Conservation (phyloP, 352 stramenopile species). For the Pythium inflatum region DNA sequence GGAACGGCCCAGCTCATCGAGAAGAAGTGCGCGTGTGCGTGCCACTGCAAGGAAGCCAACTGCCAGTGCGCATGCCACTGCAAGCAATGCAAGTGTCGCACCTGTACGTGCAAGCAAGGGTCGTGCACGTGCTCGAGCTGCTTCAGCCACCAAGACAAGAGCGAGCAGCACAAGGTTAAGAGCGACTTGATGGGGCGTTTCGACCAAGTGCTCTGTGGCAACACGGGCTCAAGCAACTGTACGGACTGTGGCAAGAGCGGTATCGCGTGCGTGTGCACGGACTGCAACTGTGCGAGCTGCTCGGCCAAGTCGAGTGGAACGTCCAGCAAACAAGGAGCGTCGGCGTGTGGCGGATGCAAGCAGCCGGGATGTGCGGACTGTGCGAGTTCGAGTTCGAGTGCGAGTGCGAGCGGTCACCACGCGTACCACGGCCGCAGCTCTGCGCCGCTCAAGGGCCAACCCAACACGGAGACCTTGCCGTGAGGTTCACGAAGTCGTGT, state of each 20-base stretch:
- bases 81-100: conserved; percentile 32
- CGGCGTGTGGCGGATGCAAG: conserved; percentile 13
- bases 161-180: background rate
- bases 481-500: too few species aligned
- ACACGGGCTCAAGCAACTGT: conserved; percentile 7
- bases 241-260: conserved; percentile 26
- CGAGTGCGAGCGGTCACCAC: background rate
- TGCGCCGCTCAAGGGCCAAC: conserved; percentile 27
- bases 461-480: conserved; percentile 23
- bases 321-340: background rate
- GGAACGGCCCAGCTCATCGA: conserved; percentile 34
- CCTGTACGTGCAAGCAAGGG: conserved; percentile 20
- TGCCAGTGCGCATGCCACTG: conserved; percentile 48
- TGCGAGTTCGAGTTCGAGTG: too few species aligned
- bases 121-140: conserved; percentile 47
- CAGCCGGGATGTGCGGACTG: conserved; percentile 11
- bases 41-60: conserved; percentile 39
- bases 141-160: conserved; percentile 11
- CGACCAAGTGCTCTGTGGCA: conserved; percentile 17
- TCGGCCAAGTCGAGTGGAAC: conserved; percentile 19
- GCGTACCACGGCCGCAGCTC: conserved; percentile 26
- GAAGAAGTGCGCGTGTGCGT: conserved; percentile 36
- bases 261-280: conserved; percentile 39
- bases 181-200: conserved; percentile 26
- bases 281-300: conserved; percentile 44